These are phyloP conservation scores for Chenopodium formosanum DNA, from an alignment of 148 eudicot species.

Conservation along the genomic window DNA sequence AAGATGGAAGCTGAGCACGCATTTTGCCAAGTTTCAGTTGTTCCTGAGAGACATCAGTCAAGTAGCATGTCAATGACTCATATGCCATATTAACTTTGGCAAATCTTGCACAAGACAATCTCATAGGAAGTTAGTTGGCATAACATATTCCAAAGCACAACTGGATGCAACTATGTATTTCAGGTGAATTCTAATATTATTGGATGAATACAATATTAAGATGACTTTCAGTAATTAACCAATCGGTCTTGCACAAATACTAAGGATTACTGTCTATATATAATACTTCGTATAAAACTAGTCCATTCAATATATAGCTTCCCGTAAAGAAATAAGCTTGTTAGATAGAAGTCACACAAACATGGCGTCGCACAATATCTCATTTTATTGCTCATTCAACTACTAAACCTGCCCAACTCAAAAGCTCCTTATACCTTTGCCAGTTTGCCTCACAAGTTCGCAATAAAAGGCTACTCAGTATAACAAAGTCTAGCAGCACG, in stretches of 20 bases:
- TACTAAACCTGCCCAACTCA: not conserved
- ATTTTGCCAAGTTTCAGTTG: slow-evolving; percentile 43
- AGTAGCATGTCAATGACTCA: slow-evolving; percentile 10
- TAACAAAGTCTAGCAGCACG: not conserved
- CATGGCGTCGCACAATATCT: not conserved
- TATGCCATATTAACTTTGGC: not conserved
- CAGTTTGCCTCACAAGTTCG: not conserved
- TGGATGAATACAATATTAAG: not conserved
- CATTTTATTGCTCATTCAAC: not conserved
- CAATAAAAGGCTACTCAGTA: not conserved
- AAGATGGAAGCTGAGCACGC: slow-evolving; percentile 37
- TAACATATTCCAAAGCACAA: not conserved
- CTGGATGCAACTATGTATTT: not conserved
- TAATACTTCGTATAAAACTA: too few species aligned
- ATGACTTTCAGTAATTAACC: not conserved
- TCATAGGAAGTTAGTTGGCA: not conserved
- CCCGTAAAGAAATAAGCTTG: not conserved
- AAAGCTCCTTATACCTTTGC: not conserved
- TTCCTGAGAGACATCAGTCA: slow-evolving; percentile 45
- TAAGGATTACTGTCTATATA: not conserved
- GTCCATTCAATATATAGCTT: not conserved
- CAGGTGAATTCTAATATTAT: not conserved
- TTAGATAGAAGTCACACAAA: not conserved
- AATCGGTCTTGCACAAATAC: not conserved
- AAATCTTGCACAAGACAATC: not conserved